A percentile compares a stretch with the other conserved stretches of the same genome.
Conservation (phyloP, 2,329 filamentous ascomycete genomes). For the Xylariaceae sp. region DNA sequence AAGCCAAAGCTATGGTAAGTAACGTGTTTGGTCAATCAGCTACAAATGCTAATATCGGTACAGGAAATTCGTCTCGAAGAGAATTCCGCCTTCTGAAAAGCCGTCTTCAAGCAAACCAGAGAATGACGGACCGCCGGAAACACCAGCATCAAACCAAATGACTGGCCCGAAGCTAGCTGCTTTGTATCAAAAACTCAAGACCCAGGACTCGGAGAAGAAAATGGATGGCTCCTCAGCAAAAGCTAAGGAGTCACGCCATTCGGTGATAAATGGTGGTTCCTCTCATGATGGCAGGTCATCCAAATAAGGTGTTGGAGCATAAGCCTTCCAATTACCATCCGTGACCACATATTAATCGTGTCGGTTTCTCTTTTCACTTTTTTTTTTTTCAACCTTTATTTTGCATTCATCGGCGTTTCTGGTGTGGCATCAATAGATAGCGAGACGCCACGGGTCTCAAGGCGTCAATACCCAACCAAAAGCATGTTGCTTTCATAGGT, state of each 20-base stretch:
- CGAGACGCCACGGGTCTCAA: slow-evolving; percentile 22
- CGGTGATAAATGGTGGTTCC: too few species aligned
- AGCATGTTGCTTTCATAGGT: slow-evolving; percentile 32
- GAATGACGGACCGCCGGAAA: slow-evolving; percentile 20
- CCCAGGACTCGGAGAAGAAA: slow-evolving; percentile 25
- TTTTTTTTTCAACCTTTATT: too few species aligned
- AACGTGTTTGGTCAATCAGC: slow-evolving; percentile 1
- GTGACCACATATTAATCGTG: too few species aligned
- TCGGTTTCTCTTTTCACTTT: too few species aligned
- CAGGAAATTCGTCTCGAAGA: slow-evolving; percentile 34
- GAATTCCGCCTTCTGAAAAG: slow-evolving; percentile 32
- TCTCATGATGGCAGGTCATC: slow-evolving; percentile 25
- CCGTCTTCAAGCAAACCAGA: slow-evolving; percentile 24
- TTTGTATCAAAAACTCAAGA: slow-evolving; percentile 31
- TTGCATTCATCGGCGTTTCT: slow-evolving; percentile 32
- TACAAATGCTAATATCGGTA: slow-evolving; percentile 12
- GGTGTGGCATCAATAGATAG: slow-evolving; percentile 27
- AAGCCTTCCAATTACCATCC: slow-evolving; percentile 12
- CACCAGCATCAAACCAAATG: slow-evolving; percentile 23
- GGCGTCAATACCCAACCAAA: slow-evolving; percentile 32
- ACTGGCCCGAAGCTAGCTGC: slow-evolving; percentile 31
- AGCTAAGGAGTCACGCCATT: slow-evolving; percentile 22
- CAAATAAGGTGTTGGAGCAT: too few species aligned
- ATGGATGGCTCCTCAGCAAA: slow-evolving; percentile 24
- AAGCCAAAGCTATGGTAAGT: slow-evolving; percentile 35